These are phyloP conservation scores for Aspergillus fructus DNA, from an alignment of 2,329 filamentous ascomycete species.

Conservation along the genomic window DNA sequence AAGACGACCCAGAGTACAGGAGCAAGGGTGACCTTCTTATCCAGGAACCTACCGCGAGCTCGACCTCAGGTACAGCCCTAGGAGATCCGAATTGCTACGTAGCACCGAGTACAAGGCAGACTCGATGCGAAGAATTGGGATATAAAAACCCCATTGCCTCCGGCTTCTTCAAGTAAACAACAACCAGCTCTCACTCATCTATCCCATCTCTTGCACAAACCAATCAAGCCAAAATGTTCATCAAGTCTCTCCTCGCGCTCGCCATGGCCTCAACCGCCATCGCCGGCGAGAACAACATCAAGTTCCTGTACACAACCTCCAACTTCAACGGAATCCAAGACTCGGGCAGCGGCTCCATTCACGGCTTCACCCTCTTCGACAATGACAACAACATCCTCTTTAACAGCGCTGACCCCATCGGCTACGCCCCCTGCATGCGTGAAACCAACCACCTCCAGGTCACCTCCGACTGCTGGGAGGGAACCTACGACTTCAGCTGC, in stretches of 20 bases:
- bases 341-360: neutral
- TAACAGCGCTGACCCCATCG: neutral
- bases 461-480: neutral
- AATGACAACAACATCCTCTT: neutral
- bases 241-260: neutral
- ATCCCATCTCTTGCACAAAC: too few species aligned
- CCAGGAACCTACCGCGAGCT: too few species aligned
- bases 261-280: neutral
- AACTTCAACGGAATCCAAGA: neutral
- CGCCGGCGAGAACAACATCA: neutral
- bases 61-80: too few species aligned
- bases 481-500: neutral
- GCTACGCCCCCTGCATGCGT: neutral
- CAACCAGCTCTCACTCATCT: too few species aligned
- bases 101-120: too few species aligned
- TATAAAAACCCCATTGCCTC: too few species aligned
- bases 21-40: too few species aligned
- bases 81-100: too few species aligned
- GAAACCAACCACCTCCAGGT: neutral
- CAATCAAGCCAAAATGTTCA: neutral
- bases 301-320: neutral
- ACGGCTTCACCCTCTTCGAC: neutral
- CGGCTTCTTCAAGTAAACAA: too few species aligned
- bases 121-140: too few species aligned
- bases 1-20: too few species aligned